Conservation (phyloP, 495 filamentous ascomycete genomes). For the Podospora anserina region DNA sequence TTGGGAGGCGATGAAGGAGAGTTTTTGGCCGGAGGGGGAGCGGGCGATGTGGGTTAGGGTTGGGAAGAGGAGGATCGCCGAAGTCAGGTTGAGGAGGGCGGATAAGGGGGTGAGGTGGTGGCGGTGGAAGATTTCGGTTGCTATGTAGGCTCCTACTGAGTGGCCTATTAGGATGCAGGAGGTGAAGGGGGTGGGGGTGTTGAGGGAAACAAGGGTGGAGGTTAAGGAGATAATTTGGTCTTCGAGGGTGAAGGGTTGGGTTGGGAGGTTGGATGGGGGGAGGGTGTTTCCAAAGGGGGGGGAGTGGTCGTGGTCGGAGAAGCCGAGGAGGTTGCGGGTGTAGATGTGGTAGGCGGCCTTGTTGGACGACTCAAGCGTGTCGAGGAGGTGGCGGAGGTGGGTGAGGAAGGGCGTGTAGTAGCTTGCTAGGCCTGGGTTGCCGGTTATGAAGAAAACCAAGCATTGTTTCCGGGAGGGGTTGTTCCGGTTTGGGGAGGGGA, state of each 20-base stretch:
- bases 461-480: slow-evolving; percentile 21
- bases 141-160: slow-evolving; percentile 75
- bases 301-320: slow-evolving; percentile 51
- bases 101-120: slow-evolving; percentile 14
- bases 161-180: slow-evolving; percentile 77
- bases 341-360: slow-evolving; percentile 52
- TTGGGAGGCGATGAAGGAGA: slow-evolving; percentile 51
- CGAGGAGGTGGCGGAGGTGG: slow-evolving; percentile 38
- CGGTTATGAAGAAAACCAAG: slow-evolving; percentile 67
- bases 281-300: slow-evolving; percentile 34
- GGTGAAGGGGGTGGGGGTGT: slow-evolving; percentile 28
- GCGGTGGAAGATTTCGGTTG: slow-evolving; percentile 65
- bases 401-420: slow-evolving; percentile 74
- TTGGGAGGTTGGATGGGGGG: not conserved
- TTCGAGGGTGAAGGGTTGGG: slow-evolving; percentile 52
- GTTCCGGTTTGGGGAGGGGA: slow-evolving; percentile 14
- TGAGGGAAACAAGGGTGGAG: slow-evolving; percentile 33
- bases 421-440: slow-evolving; percentile 80
- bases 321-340: slow-evolving; percentile 72
- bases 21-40: slow-evolving; percentile 59
- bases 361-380: slow-evolving; percentile 23
- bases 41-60: slow-evolving; percentile 71
- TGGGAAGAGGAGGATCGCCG: slow-evolving; percentile 69
- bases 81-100: slow-evolving; percentile 33
- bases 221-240: slow-evolving; percentile 58